Conservation (phyloP, 768 basidiomycete genomes). For the Suillus tomentosus region DNA sequence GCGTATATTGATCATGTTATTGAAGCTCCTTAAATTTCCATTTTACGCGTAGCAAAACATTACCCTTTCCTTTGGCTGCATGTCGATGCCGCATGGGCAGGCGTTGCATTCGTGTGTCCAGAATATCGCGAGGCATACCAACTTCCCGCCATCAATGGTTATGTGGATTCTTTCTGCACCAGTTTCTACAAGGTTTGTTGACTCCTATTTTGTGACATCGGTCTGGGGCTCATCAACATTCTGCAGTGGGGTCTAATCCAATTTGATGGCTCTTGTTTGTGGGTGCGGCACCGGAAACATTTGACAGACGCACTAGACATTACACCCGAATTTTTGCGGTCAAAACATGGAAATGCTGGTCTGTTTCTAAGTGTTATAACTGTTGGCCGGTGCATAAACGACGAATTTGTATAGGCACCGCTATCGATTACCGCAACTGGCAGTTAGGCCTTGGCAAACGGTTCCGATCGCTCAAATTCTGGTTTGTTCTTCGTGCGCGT, state of each 20-base stretch:
- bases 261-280: slow-evolving; percentile 79
- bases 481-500: slow-evolving; percentile 87
- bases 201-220: not conserved
- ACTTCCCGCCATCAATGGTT: slow-evolving; percentile 72
- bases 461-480: slow-evolving; percentile 88
- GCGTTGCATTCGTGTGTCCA: slow-evolving; percentile 77
- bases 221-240: not conserved
- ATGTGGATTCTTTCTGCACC: slow-evolving; percentile 79
- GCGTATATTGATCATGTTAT: slow-evolving; percentile 24
- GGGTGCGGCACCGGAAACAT: slow-evolving; percentile 74
- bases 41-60: slow-evolving; percentile 47
- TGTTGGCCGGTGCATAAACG: too few relatives aligned
- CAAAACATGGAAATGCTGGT: slow-evolving; percentile 76
- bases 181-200: slow-evolving; percentile 84
- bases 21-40: not conserved
- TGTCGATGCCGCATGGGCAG: slow-evolving; percentile 92
- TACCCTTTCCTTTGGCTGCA: slow-evolving; percentile 80
- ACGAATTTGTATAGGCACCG: slow-evolving; percentile 50
- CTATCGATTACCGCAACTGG: slow-evolving; percentile 90
- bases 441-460: slow-evolving; percentile 83
- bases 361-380: too few relatives aligned
- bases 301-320: slow-evolving; percentile 83
- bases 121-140: slow-evolving; percentile 66
- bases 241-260: slow-evolving; percentile 85
- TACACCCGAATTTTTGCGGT: slow-evolving; percentile 82